Evolutionary conservation across 2,329 filamentous ascomycete genomes (phyloP), one percentile per base, ranked within the genome.

Genomic region (Trichoderma polysporum): DNA sequence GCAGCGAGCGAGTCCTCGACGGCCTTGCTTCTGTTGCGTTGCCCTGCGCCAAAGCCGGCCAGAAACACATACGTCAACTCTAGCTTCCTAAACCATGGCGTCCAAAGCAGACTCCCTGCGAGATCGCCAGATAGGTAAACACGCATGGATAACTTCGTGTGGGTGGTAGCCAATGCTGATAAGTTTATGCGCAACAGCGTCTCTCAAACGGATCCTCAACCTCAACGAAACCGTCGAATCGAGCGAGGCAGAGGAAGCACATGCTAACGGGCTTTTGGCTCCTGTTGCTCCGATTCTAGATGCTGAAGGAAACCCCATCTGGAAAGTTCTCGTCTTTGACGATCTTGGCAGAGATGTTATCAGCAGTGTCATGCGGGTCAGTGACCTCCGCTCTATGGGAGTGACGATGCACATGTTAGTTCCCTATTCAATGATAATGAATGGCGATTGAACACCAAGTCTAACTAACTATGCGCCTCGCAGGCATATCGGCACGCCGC

Each of bases 261-360:
- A 86, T 53, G 82, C 86, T 66, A 90, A 89, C 74, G 89, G 88
- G 59, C 79, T 90, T 10, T 81, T 90, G 65, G 85, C 90, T 64
- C 87, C 90, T 25, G 86, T 90, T 41, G 89, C 90, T n/a, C 90
- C 92, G 17, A 91, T 97, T 62, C 82, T 97, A 69, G 93, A 93
- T 72, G 86, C 92, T 54, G 90, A 96, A 73, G 93, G 94, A 70
- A 92, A 97, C 74, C 94, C 94, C 0, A 94, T 97, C 81, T 98
- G 94, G 94, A 98, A 98, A 79, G 92, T 98, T 7, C 83, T 99
- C 61, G 93, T 99, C 10, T 98, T 99, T 76, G 96, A 99, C 79
- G 91, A 94, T 72, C 79, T 90, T 4, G 95, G 94, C 56, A 87
- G 94, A 77, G 94, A 98, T 86, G 92, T 99, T 68, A 97, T 99